phyloP scores from a whole-genome alignment of 2,329 filamentous ascomycete species.

The Pseudopyrenochaeta lycopersici region DNA sequence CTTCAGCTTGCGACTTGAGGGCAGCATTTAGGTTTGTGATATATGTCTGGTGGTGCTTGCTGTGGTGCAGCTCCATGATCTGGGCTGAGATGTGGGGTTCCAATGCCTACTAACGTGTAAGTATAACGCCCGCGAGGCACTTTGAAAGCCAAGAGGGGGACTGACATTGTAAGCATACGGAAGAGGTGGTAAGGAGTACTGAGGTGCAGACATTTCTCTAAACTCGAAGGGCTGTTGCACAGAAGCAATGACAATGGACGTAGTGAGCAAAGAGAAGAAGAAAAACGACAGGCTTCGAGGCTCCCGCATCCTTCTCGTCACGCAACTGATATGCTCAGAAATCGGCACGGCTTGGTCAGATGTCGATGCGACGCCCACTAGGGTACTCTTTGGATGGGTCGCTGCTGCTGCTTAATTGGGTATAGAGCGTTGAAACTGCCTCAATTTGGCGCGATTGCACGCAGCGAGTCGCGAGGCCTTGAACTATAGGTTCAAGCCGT shows the following conservation, averaged over 20 bases:
- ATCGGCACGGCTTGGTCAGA: conserved; percentile 24
- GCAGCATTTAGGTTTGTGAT: conserved; percentile 78
- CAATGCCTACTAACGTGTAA: conserved; percentile 63
- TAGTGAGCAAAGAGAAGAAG: conserved; percentile 24
- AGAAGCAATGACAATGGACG: conserved; percentile 24
- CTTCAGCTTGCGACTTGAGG: conserved; percentile 66
- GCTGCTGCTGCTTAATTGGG: conserved; percentile 23
- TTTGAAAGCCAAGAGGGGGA: conserved; percentile 8
- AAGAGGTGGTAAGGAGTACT: conserved; percentile 70
- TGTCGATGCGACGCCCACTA: conserved; percentile 31
- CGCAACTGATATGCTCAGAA: conserved; percentile 13
- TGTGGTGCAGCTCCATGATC: conserved; percentile 84
- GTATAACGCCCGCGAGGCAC: neutral
- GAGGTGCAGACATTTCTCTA: conserved; percentile 47
- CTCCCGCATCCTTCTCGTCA: conserved; percentile 36
- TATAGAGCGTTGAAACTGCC: conserved; percentile 35
- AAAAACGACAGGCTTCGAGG: conserved; percentile 15
- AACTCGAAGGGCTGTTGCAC: conserved; percentile 48
- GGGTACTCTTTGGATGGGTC: conserved; percentile 34
- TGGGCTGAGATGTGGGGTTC: conserved; percentile 78
- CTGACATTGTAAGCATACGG: conserved; percentile 76
- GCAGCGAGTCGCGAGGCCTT: neutral
- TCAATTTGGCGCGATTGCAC: conserved; percentile 37
- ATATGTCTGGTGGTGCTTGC: conserved; percentile 82
- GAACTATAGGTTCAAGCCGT: neutral